Evolutionary conservation across 2,329 filamentous ascomycete species (phyloP).

Genomic region (Hortaea werneckii): DNA sequence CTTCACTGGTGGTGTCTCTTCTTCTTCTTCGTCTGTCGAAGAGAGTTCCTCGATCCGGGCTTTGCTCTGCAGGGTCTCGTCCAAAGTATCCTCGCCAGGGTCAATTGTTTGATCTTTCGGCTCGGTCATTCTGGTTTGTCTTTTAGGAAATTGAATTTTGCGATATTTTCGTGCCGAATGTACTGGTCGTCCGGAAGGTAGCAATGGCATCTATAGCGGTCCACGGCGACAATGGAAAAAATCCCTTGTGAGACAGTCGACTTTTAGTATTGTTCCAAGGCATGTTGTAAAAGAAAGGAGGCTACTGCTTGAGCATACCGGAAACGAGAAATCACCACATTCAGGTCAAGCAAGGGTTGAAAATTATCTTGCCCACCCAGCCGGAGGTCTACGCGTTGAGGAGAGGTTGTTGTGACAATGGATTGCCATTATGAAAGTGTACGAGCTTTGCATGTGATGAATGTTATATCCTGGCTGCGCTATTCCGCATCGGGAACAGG

Average conservation of each 20-base stretch:
- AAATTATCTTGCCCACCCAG: too few relatives aligned
- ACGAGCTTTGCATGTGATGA: too few relatives aligned
- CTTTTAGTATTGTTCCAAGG: conserved; percentile 10
- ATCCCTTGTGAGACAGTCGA: not conserved
- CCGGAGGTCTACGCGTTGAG: too few relatives aligned
- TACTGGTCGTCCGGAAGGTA: not conserved
- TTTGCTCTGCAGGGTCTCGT: conserved; percentile 16
- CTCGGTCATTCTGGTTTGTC: conserved; percentile 6
- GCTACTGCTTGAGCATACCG: not conserved
- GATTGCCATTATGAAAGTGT: too few relatives aligned
- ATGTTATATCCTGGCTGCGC: too few relatives aligned
- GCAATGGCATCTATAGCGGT: not conserved
- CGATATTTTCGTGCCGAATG: conserved; percentile 3
- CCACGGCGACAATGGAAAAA: not conserved
- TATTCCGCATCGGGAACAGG: too few relatives aligned
- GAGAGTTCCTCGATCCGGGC: conserved; percentile 25
- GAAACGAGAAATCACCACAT: too few relatives aligned
- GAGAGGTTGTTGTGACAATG: too few relatives aligned
- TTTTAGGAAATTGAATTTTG: conserved; percentile 4
- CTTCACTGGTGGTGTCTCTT: not conserved
- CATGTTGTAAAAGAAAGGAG: conserved; percentile 6
- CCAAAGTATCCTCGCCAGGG: conserved; percentile 18
- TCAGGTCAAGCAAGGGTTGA: too few relatives aligned
- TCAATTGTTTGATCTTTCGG: conserved; percentile 1
- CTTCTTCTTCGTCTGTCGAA: conserved; percentile 16